Conservation (phyloP, 176 grass and related monocot genomes). For the Eragrostis nindensis region DNA sequence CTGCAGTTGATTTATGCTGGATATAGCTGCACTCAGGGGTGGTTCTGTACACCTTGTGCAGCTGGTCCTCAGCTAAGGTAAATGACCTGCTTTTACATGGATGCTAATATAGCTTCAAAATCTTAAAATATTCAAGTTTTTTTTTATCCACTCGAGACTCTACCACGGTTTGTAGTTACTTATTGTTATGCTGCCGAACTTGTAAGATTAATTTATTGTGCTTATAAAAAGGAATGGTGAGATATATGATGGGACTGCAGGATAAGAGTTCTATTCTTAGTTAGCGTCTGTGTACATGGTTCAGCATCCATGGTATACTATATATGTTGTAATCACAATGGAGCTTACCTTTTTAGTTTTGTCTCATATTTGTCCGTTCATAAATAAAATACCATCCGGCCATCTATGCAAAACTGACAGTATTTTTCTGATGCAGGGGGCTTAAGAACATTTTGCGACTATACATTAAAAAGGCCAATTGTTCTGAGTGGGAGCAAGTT, state of each 20-base stretch:
- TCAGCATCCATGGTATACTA: no score
- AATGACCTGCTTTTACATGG: conserved; percentile 29
- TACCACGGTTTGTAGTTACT: conserved; percentile 11
- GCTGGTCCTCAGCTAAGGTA: conserved; percentile 80
- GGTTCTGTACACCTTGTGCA: conserved; percentile 95
- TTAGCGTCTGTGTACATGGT: neutral
- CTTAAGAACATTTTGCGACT: conserved; percentile 87
- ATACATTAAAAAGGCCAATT: conserved; percentile 80
- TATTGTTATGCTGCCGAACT: neutral
- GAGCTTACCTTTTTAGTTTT: no score
- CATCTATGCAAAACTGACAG: neutral
- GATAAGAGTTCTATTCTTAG: conserved; percentile 9
- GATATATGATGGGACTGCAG: neutral
- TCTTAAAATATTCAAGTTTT: conserved; percentile 18
- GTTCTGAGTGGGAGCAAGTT: conserved; percentile 90
- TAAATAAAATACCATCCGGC: no score
- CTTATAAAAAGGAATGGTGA: neutral
- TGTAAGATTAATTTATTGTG: neutral
- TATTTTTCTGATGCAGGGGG: conserved; percentile 79
- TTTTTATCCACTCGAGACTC: conserved; percentile 8
- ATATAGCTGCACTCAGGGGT: conserved; percentile 94
- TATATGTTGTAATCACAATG: no score
- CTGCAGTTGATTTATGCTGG: conserved; percentile 92
- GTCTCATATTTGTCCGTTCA: no score
- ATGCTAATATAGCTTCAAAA: neutral